Conservation (phyloP, 1,139 yeast genomes). For the Taphrina communis region DNA sequence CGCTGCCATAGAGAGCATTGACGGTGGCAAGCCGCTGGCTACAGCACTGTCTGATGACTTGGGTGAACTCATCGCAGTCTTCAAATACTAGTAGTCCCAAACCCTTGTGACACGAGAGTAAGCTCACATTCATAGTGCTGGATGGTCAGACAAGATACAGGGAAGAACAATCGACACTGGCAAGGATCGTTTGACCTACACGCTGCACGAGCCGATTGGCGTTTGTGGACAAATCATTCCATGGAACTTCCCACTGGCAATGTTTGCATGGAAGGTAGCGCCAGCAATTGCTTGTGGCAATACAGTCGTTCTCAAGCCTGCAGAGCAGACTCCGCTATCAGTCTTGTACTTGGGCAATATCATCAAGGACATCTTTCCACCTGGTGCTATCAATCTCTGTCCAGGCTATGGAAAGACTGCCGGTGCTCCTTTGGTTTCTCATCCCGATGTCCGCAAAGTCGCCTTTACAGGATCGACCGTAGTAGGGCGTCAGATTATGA, state of each 20-base stretch:
- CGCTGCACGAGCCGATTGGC: constrained; percentile 81
- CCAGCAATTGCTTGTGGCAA: constrained; percentile 95
- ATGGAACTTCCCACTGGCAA: constrained; percentile 95
- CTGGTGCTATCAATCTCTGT: constrained; percentile 77
- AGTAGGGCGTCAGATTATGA: constrained; percentile 80
- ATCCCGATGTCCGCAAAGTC: constrained; percentile 69
- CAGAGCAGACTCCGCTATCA: constrained; percentile 83
- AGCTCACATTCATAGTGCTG: constrained; percentile 56
- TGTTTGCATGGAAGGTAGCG: constrained; percentile 89
- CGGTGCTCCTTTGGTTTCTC: constrained; percentile 73
- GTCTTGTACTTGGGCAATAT: constrained; percentile 80
- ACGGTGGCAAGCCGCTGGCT: constrained; percentile 65
- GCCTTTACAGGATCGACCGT: constrained; percentile 89
- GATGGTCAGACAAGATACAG: constrained; percentile 80
- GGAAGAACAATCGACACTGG: constrained; percentile 74
- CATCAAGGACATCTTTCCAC: constrained; percentile 81
- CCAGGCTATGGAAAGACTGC: constrained; percentile 60
- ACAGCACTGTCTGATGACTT: constrained; percentile 71
- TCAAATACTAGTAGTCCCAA: constrained; percentile 58
- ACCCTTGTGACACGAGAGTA: background rate
- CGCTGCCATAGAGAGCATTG: constrained; percentile 67
- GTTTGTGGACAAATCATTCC: constrained; percentile 84
- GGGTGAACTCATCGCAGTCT: constrained; percentile 63
- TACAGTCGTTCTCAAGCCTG: constrained; percentile 87
- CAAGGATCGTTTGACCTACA: constrained; percentile 70